These are phyloP conservation scores for Yarrowia sp. DNA, from an alignment of 805 yeast species.

Conservation along the genomic window DNA sequence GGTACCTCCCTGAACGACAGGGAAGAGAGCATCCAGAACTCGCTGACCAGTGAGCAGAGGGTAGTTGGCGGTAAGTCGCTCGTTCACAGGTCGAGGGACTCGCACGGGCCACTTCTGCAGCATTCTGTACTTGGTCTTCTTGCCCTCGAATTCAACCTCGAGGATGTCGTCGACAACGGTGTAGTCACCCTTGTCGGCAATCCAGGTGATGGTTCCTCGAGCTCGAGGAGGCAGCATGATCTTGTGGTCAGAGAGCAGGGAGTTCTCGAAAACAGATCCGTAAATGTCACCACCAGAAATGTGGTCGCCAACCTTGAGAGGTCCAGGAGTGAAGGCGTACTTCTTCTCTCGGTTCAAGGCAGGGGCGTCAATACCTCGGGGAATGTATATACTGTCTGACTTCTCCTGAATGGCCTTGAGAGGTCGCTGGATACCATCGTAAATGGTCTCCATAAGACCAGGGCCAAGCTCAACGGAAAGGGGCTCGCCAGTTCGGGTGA, in stretches of 20 bases:
- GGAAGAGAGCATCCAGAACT: slow-evolving; percentile 96
- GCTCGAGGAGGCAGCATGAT: slow-evolving; percentile 97
- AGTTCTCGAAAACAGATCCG: slow-evolving; percentile 93
- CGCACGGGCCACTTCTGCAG: slow-evolving; percentile 99
- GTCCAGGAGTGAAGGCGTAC: slow-evolving; percentile 86
- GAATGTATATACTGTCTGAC: slow-evolving; percentile 93
- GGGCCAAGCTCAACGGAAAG: slow-evolving; percentile 98
- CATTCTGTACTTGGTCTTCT: slow-evolving; percentile 81
- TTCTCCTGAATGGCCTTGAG: slow-evolving; percentile 86
- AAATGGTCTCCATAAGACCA: slow-evolving; percentile 98
- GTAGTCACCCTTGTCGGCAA: slow-evolving; percentile 91
- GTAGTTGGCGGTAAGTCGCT: slow-evolving; percentile 88
- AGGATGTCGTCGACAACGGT: slow-evolving; percentile 86
- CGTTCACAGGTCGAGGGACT: slow-evolving; percentile 98
- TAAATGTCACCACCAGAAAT: slow-evolving; percentile 98
- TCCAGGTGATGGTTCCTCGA: slow-evolving; percentile 91
- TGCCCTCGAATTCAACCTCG: slow-evolving; percentile 95
- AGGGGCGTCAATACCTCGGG: slow-evolving; percentile 98
- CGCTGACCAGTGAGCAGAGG: slow-evolving; percentile 98
- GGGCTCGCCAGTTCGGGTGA: slow-evolving; percentile 98
- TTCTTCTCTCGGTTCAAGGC: slow-evolving; percentile 82
- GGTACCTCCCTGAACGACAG: slow-evolving; percentile 99
- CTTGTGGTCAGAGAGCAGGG: slow-evolving; percentile 89
- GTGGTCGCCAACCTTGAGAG: slow-evolving; percentile 90
- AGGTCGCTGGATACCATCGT: slow-evolving; percentile 99